phyloP scores from a whole-genome alignment of 202 grass and related monocot species.

The Digitaria exilis region DNA sequence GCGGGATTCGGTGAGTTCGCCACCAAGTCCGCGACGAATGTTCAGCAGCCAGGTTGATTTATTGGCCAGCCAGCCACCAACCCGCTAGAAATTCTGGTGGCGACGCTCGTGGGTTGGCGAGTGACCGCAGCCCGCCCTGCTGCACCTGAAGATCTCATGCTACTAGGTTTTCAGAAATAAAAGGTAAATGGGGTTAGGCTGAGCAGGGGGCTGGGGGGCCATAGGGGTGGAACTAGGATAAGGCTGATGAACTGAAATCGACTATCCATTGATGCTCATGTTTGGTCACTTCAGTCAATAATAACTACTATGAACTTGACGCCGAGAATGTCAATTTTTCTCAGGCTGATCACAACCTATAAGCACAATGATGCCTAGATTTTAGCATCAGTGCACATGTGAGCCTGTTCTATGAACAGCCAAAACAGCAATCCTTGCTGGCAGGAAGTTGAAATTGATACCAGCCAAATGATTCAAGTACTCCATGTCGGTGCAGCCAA shows the following conservation, averaged over 20 bases:
- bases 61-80: too few relatives aligned
- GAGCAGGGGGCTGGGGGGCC: background rate
- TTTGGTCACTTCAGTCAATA: constrained; percentile 10
- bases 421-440: constrained; percentile 21
- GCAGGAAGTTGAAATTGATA: constrained; percentile 1
- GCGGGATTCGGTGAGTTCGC: too few relatives aligned
- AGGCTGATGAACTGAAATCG: background rate
- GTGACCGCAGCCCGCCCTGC: too few relatives aligned
- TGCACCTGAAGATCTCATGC: too few relatives aligned
- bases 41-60: too few relatives aligned
- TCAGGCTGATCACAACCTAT: background rate
- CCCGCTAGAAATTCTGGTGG: too few relatives aligned
- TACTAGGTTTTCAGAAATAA: background rate
- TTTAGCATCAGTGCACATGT: constrained; percentile 25
- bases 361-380: background rate
- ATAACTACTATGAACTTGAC: background rate
- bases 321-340: background rate
- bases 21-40: too few relatives aligned
- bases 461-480: constrained; percentile 15
- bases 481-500: background rate
- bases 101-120: too few relatives aligned
- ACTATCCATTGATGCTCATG: background rate
- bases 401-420: constrained; percentile 10
- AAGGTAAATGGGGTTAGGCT: background rate
- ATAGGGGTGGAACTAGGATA: background rate